Percentiles rank a stretch among this genome's conserved stretches.
Conservation (phyloP, 768 basidiomycete species). For the Lanmaoa rubissima region DNA sequence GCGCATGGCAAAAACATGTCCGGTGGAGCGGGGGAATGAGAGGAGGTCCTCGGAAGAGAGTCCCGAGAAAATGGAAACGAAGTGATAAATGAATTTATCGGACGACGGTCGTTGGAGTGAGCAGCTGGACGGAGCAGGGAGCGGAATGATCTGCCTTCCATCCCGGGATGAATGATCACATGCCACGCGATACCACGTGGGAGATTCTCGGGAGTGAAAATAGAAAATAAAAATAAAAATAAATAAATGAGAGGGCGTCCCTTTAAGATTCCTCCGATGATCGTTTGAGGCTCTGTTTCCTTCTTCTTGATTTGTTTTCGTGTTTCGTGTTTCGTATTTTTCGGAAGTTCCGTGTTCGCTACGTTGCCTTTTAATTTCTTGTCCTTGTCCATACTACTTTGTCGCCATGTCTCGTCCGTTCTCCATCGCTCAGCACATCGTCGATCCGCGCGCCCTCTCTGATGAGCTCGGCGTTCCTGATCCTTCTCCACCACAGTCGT, state of each 20-base stretch:
- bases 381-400: constrained; percentile 20
- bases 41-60: neutral
- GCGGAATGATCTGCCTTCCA: neutral
- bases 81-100: too few relatives aligned
- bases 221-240: constrained; percentile 5
- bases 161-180: constrained; percentile 3
- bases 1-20: constrained; percentile 9
- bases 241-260: constrained; percentile 2
- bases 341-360: neutral
- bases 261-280: neutral
- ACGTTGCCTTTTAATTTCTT: neutral
- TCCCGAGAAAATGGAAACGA: neutral
- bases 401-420: constrained; percentile 13
- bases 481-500: neutral
- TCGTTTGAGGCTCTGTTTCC: neutral
- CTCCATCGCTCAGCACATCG: constrained; percentile 26
- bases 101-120: too few relatives aligned
- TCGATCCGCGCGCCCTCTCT: constrained; percentile 29
- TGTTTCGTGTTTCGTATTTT: neutral
- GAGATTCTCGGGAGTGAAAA: constrained; percentile 7
- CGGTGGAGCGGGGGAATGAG: neutral
- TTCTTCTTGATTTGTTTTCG: neutral
- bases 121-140: too few relatives aligned
- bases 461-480: constrained; percentile 22
- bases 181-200: constrained; percentile 29